phyloP scores from a whole-genome alignment of 805 yeast species.

The Candida boleticola region DNA sequence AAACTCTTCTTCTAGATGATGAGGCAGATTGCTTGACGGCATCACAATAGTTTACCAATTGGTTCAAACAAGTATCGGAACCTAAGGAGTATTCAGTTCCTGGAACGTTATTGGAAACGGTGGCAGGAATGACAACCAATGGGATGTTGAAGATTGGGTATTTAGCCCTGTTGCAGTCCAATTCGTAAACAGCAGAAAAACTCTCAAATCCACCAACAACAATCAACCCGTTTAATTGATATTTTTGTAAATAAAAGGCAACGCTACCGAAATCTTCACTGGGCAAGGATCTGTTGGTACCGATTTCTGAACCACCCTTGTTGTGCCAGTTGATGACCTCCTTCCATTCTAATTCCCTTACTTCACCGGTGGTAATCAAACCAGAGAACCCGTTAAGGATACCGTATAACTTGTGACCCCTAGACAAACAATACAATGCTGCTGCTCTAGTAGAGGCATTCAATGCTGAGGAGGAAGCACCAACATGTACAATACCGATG shows the following conservation, averaged over 20 bases:
- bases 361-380: slow-evolving; percentile 58
- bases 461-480: slow-evolving; percentile 80
- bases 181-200: slow-evolving; percentile 65
- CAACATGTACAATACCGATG: slow-evolving; percentile 71
- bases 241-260: slow-evolving; percentile 70
- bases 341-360: slow-evolving; percentile 61
- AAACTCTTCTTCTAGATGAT: slow-evolving; percentile 73
- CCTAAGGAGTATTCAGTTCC: slow-evolving; percentile 80
- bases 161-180: slow-evolving; percentile 55
- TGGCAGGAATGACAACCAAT: slow-evolving; percentile 75
- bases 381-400: slow-evolving; percentile 77
- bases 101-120: slow-evolving; percentile 78
- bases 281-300: slow-evolving; percentile 75
- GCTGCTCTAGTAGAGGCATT: slow-evolving; percentile 76
- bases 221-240: slow-evolving; percentile 66
- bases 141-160: slow-evolving; percentile 78
- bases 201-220: slow-evolving; percentile 84
- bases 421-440: slow-evolving; percentile 71
- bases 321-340: slow-evolving; percentile 73
- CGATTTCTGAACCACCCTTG: slow-evolving; percentile 77
- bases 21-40: slow-evolving; percentile 78
- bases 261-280: slow-evolving; percentile 66
- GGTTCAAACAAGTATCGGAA: slow-evolving; percentile 71
- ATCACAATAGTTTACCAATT: slow-evolving; percentile 71
- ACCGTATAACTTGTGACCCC: slow-evolving; percentile 70